Base-by-base conservation (phyloP, 306 rosid genomes). In the Canavalia gladiata region DNA sequence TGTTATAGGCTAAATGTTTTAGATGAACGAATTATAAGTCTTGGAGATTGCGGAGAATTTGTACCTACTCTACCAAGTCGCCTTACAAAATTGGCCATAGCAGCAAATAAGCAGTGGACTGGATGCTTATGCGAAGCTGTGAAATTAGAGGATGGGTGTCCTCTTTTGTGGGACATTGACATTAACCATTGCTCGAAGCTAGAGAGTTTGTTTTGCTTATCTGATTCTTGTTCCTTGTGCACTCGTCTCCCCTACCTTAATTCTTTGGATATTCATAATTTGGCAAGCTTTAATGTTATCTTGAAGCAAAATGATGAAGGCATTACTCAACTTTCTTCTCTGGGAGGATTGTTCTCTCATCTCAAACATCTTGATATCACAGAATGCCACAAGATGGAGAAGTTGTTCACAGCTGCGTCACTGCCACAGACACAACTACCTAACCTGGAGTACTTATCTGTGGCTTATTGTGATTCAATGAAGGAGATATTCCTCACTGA, bases 181-280 rank as follows among this genome's bases (percentile, higher is more conserved):
- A 8, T 73, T 31, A 0, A 0, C 0, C 0, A 0, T 0, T 80
- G 87, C 57, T 0, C 0, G 7, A 2, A 52, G 8, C 4, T 77
- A 18, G 5, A 58, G 72, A 64, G 60, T 47, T 18, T 87, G 35
- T 54, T 81, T n/a, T 77, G 67, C 73, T 72, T 31, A n/a, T 67
- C 49, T 43, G 5, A 7, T 28, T 60, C 10, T 50, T 78, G 82
- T 39, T 2, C 3, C 4, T 37, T 37, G 41, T 37, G 2, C 41
- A 2, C 41, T 37, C 4, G 41, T 37, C 41, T 37, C 4, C 4
- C 2, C 41, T 2, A 37, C 3, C 4, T 37, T 37, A 37, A 4
- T 2, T 37, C 2, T 37, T 37, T 37, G 41, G 41, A 2, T 37
- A 37, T 37, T 2, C 41, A 0, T 37, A 2, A 37, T 4, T 37